A percentile compares a stretch with the other conserved stretches of the same genome.
Evolutionary conservation across 1,284 basidiomycete genomes (phyloP).

Genomic region (Xanthoconium separans): DNA sequence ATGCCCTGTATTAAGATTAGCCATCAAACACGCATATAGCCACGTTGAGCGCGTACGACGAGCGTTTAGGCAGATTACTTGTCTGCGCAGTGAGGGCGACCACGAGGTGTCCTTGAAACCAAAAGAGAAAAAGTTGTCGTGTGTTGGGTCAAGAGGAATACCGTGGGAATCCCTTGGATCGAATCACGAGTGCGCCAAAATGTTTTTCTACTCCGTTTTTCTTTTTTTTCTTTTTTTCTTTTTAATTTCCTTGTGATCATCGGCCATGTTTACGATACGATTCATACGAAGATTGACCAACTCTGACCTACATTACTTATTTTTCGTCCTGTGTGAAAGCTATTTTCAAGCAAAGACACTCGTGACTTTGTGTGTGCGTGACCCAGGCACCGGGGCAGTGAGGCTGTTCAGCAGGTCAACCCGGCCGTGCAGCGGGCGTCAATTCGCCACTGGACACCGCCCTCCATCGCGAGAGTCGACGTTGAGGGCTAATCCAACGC

Average conservation of each 20-base stretch:
- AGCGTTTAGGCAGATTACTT: background rate
- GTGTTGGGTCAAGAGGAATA: background rate
- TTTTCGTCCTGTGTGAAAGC: no score
- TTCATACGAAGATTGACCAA: no score
- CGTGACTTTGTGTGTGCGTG: background rate
- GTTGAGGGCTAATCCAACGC: background rate
- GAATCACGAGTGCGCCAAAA: background rate
- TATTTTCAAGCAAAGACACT: no score
- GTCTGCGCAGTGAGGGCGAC: background rate
- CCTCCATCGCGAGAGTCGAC: background rate
- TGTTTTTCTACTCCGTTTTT: background rate
- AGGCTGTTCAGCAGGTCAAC: conserved; percentile 22
- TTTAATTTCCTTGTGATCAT: no score
- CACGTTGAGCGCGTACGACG: background rate
- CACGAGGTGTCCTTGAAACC: background rate
- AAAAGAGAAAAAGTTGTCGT: conserved; percentile 1
- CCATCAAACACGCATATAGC: background rate
- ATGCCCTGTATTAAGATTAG: conserved; percentile 9
- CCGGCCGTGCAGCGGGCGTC: conserved; percentile 11
- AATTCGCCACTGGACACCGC: background rate
- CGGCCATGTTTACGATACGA: no score
- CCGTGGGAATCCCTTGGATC: background rate
- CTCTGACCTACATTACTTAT: no score
- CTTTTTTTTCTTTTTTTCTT: no score
- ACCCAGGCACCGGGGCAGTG: conserved; percentile 14